Evolutionary conservation across 192 early-diverging fungal species (phyloP).

Genomic region (Lobosporangium transversale): DNA sequence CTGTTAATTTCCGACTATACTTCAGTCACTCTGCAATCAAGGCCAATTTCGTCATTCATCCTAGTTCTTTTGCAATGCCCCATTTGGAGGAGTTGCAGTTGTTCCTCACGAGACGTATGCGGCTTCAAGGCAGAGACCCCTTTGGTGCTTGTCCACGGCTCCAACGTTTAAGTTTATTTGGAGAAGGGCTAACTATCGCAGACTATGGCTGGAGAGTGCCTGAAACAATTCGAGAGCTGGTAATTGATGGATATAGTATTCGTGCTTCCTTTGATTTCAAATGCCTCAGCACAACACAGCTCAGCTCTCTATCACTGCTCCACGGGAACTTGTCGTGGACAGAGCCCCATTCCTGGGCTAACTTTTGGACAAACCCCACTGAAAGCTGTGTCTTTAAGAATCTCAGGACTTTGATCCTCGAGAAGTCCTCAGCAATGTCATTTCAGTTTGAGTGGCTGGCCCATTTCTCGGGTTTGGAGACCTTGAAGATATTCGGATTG

Average conservation of each 20-base stretch:
- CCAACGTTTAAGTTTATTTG: background rate
- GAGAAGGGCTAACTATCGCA: background rate
- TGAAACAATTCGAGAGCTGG: background rate
- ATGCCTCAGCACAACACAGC: background rate
- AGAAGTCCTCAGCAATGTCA: background rate
- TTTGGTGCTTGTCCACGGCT: constrained; percentile 12
- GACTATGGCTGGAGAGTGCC: background rate
- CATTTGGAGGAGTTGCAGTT: constrained; percentile 8
- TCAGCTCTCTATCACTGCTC: constrained; percentile 7
- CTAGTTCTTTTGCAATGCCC: background rate
- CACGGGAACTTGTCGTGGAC: background rate
- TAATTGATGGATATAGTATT: background rate
- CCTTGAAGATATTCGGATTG: constrained; percentile 4
- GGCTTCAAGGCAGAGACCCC: background rate
- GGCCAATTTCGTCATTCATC: background rate
- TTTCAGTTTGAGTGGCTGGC: constrained; percentile 8
- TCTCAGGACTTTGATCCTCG: constrained; percentile 6
- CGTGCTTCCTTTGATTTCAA: background rate
- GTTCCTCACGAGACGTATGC: background rate
- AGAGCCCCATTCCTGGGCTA: background rate
- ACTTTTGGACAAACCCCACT: no score
- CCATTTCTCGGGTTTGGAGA: background rate
- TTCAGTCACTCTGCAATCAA: no score
- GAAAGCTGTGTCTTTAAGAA: background rate
- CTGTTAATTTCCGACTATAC: background rate